These are phyloP conservation scores for Solanum pimpinellifolium DNA, from an alignment of 257 asterid species.

Conservation along the genomic window DNA sequence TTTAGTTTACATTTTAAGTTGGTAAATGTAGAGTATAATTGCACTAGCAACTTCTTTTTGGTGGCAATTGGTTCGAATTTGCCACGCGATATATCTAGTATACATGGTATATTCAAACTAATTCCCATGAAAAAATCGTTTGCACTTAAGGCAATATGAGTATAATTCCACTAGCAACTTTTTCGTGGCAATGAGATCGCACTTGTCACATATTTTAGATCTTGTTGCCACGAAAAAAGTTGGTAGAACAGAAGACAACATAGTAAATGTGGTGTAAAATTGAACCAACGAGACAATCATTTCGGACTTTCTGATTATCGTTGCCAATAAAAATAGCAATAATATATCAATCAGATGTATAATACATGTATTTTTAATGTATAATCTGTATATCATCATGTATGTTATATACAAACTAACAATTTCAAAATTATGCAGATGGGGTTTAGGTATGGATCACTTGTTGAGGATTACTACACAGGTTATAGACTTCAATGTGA, in stretches of 20 bases:
- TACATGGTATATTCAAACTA: not conserved
- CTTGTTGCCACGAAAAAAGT: not conserved
- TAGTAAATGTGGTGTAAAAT: not conserved
- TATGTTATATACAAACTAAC: not conserved
- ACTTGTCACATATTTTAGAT: not conserved
- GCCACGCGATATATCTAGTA: not conserved
- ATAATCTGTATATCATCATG: not conserved
- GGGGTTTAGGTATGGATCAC: slow-evolving; percentile 72
- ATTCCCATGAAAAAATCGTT: not conserved
- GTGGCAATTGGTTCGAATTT: not conserved
- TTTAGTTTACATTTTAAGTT: not conserved
- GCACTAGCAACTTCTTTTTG: not conserved
- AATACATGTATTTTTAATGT: not conserved
- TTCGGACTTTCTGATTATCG: not conserved
- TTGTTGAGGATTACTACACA: slow-evolving; percentile 67
- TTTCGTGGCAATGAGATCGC: not conserved
- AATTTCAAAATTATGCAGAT: slow-evolving; percentile 19
- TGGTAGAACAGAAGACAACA: not conserved
- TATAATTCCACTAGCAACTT: not conserved
- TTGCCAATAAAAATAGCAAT: not conserved
- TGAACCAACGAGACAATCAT: not conserved
- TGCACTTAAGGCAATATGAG: not conserved
- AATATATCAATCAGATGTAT: not conserved
- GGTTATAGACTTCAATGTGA: slow-evolving; percentile 58
- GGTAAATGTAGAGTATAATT: not conserved